Conservation (phyloP, 2,329 filamentous ascomycete species). For the Capronia coronata region DNA sequence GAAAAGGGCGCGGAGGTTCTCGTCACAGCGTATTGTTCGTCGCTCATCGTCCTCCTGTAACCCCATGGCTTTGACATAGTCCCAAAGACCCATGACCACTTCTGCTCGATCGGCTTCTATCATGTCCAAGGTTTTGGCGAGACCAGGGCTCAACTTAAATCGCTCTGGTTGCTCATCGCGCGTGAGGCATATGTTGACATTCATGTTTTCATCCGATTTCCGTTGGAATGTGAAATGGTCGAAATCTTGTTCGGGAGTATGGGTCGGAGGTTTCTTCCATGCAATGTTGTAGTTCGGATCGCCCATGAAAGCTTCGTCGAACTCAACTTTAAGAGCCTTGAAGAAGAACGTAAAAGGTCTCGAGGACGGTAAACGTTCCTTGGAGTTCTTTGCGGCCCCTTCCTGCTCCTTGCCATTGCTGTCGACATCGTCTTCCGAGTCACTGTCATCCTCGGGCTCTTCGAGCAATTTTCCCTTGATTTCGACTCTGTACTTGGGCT, state of each 20-base stretch:
- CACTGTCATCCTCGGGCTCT: slow-evolving; percentile 54
- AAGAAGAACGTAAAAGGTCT: slow-evolving; percentile 47
- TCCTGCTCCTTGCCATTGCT: slow-evolving; percentile 37
- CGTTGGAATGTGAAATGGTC: slow-evolving; percentile 89
- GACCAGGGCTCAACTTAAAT: slow-evolving; percentile 67
- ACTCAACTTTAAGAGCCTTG: slow-evolving; percentile 47
- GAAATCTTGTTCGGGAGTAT: slow-evolving; percentile 59
- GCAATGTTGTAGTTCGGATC: slow-evolving; percentile 54
- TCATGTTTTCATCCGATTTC: slow-evolving; percentile 84
- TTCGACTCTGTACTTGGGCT: slow-evolving; percentile 80
- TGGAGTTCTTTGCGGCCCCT: slow-evolving; percentile 28
- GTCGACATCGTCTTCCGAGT: slow-evolving; percentile 40
- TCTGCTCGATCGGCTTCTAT: slow-evolving; percentile 81
- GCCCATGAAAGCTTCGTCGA: slow-evolving; percentile 41
- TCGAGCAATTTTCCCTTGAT: slow-evolving; percentile 83
- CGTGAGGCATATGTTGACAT: slow-evolving; percentile 79
- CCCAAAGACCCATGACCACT: slow-evolving; percentile 86
- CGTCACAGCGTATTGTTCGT: slow-evolving; percentile 84
- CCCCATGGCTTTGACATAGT: slow-evolving; percentile 79
- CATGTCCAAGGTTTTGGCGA: slow-evolving; percentile 80
- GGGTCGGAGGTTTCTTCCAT: slow-evolving; percentile 74
- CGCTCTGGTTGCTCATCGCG: slow-evolving; percentile 81
- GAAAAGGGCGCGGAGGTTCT: slow-evolving; percentile 72
- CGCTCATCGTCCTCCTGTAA: slow-evolving; percentile 94
- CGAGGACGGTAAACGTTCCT: slow-evolving; percentile 34